A percentile compares a stretch with the other conserved stretches of the same genome.
These are phyloP conservation scores for Stemphylium lycopersici DNA, from an alignment of 2,329 filamentous ascomycete species.

Conservation along the genomic window DNA sequence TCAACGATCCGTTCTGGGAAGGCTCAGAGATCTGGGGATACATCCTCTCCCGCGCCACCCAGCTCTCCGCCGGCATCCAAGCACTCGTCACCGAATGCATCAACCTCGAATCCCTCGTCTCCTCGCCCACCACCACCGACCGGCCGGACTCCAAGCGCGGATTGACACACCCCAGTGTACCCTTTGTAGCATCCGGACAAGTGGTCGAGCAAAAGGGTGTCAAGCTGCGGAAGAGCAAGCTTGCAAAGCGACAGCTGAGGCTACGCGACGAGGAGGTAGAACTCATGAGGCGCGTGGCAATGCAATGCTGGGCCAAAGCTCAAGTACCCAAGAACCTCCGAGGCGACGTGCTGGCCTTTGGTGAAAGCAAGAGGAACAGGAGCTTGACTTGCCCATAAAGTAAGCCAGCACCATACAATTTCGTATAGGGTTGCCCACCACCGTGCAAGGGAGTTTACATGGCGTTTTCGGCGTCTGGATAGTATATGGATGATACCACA, in stretches of 20 bases:
- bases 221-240: slow-evolving; percentile 47
- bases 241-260: slow-evolving; percentile 54
- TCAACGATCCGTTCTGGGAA: slow-evolving; percentile 52
- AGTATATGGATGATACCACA: slow-evolving; percentile 22
- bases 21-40: slow-evolving; percentile 50
- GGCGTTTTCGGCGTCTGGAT: slow-evolving; percentile 10
- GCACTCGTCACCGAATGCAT: slow-evolving; percentile 54
- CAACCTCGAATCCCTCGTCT: slow-evolving; percentile 51
- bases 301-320: slow-evolving; percentile 52
- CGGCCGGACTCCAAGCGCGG: slow-evolving; percentile 26
- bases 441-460: background rate
- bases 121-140: slow-evolving; percentile 31
- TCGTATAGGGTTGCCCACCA: background rate
- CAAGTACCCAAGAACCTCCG: slow-evolving; percentile 35
- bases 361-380: slow-evolving; percentile 28
- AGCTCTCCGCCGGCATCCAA: slow-evolving; percentile 53
- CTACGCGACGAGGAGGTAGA: slow-evolving; percentile 53
- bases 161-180: slow-evolving; percentile 25
- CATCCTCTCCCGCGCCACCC: slow-evolving; percentile 52
- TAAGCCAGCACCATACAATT: background rate
- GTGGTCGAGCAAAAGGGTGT: slow-evolving; percentile 32
- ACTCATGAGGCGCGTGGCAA: slow-evolving; percentile 50
- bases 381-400: slow-evolving; percentile 41
- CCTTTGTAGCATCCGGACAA: slow-evolving; percentile 10
- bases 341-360: slow-evolving; percentile 26